A percentile compares a stretch with the other conserved stretches of the same genome.
Evolutionary conservation across 768 basidiomycete genomes (phyloP).

Genomic region (Strobilomyces dryophilus): DNA sequence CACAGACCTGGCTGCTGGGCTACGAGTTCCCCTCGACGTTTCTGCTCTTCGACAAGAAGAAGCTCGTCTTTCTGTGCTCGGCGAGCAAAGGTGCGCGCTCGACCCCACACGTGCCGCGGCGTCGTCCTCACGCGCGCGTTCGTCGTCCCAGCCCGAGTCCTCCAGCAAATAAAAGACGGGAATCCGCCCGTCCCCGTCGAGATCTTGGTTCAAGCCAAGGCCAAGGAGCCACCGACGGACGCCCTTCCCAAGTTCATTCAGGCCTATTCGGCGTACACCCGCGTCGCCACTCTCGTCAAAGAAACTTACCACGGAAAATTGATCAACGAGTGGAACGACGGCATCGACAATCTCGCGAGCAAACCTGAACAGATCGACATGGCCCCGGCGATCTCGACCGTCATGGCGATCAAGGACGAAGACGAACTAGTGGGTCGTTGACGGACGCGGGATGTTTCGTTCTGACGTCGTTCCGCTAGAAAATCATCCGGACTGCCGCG

Average conservation of each 20-base stretch:
- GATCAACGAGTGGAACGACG: constrained; percentile 78
- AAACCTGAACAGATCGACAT: constrained; percentile 82
- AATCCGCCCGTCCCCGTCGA: constrained; percentile 61
- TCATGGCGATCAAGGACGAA: constrained; percentile 86
- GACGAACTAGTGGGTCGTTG: constrained; percentile 75
- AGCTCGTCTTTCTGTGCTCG: constrained; percentile 77
- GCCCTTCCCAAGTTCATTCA: constrained; percentile 66
- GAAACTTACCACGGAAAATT: constrained; percentile 85
- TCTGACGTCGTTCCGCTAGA: constrained; percentile 42
- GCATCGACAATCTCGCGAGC: constrained; percentile 46
- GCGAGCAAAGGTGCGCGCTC: constrained; percentile 71
- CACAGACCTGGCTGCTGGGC: constrained; percentile 91
- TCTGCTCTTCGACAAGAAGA: constrained; percentile 75
- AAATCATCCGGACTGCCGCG: constrained; percentile 70
- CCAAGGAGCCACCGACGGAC: constrained; percentile 73
- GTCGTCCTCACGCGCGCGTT: constrained; percentile 11
- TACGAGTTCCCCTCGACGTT: constrained; percentile 97
- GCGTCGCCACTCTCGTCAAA: constrained; percentile 75
- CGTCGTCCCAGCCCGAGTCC: constrained; percentile 69
- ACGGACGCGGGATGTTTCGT: neutral
- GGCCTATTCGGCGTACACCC: constrained; percentile 54
- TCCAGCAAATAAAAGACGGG: constrained; percentile 68
- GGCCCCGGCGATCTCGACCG: constrained; percentile 63
- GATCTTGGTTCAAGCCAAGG: constrained; percentile 73
- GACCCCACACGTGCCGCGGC: neutral